A percentile compares a stretch with the other conserved stretches of the same genome.
Evolutionary conservation across 2,329 filamentous ascomycete species (phyloP).

Genomic region (Trichoderma hamatum): DNA sequence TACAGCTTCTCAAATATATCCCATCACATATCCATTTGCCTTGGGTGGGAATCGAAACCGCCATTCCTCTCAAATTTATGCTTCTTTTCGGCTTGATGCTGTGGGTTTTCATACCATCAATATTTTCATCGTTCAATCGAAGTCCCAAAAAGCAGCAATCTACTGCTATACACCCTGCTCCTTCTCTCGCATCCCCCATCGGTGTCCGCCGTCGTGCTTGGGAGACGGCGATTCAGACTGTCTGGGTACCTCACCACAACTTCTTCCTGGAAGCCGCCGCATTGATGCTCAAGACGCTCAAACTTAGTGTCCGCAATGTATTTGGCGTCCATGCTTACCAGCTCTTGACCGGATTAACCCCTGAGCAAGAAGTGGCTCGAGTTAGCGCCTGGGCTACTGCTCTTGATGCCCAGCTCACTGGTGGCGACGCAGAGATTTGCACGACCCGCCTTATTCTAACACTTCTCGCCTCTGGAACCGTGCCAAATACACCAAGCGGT

Average conservation of each 20-base stretch:
- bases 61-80: constrained; percentile 57
- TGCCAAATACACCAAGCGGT: constrained; percentile 79
- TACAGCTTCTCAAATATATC: constrained; percentile 57
- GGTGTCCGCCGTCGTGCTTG: constrained; percentile 86
- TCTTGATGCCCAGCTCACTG: constrained; percentile 87
- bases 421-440: constrained; percentile 87
- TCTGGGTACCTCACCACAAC: constrained; percentile 86
- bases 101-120: constrained; percentile 58
- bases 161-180: constrained; percentile 55
- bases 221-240: constrained; percentile 89
- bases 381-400: constrained; percentile 93
- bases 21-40: constrained; percentile 54
- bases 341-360: constrained; percentile 75
- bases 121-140: constrained; percentile 50
- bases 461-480: constrained; percentile 81
- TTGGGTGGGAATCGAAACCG: constrained; percentile 57
- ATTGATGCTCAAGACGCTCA: constrained; percentile 76
- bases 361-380: constrained; percentile 82
- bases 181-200: constrained; percentile 78
- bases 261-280: constrained; percentile 85
- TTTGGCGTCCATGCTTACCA: constrained; percentile 79
- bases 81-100: constrained; percentile 57
- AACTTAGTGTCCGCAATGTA: constrained; percentile 76
- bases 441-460: constrained; percentile 84
- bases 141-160: constrained; percentile 57